Base-by-base conservation (phyloP, 2,329 filamentous ascomycete genomes). In the Cladosporium sp. region DNA sequence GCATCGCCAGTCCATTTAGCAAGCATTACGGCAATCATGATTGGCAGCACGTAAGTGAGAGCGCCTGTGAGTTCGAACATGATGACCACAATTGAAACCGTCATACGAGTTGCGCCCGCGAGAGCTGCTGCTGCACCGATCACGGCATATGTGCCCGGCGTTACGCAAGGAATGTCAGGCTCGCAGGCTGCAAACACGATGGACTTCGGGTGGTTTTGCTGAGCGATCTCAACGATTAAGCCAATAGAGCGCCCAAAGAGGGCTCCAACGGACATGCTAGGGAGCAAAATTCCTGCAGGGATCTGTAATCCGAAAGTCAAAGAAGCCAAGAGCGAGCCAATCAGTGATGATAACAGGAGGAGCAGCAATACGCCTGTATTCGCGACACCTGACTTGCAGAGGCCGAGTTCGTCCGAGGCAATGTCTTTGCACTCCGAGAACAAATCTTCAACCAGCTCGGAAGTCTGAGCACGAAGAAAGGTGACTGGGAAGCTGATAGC, bases 21-120 rank as follows among this genome's bases (percentile, higher is more conserved):
- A 45, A 97, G 82, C 92, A 99, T 96, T 70, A 99, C 94, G 43
- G 92, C 92, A 64, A 99, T 90, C 94, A 99, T 99, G 74, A 97
- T 99, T 57, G 94, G 94, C 7, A 99, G 84, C 51, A 99, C 93
- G 71, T 97, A 97, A 0, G 92, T 96, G 28, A 99, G 82, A 1
- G 94, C 94, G 55, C 94, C 94, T 0, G 94, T 99, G 58, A 99
- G 86, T 78, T 99, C 94, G 70, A 99, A 99, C 89, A 97, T 97
- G 76, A 99, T 99, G 69, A 97, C 94, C 4, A 99, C 93, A 65
- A 99, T 97, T 12, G 92, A 97, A 11, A 97, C 92, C 0, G 94
- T 99, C 87, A 99, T 95, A 65, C 93, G 86, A 17, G 93, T 97
- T 37, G 95, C 91, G 50, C 94, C 94, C 5, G 90, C 90, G 1